Percentiles rank a stretch among this genome's conserved stretches.
Evolutionary conservation across 2,329 filamentous ascomycete genomes (phyloP).

Genomic region (Anthostomella pinea): DNA sequence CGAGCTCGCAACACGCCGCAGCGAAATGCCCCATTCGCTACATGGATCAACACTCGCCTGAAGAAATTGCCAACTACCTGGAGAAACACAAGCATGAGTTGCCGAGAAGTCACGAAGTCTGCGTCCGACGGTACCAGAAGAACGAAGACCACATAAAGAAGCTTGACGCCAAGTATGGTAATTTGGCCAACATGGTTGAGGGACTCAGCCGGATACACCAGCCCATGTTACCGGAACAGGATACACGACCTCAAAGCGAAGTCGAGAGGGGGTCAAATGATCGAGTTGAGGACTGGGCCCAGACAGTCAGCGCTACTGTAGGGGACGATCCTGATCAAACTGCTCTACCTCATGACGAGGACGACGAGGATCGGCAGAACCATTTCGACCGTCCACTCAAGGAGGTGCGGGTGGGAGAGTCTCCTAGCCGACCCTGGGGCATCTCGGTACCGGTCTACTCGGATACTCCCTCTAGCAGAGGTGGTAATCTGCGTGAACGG

Average conservation of each 20-base stretch:
- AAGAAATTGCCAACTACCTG: conserved; percentile 91
- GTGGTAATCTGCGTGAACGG: conserved; percentile 37
- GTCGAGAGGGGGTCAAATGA: conserved; percentile 58
- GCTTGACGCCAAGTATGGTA: conserved; percentile 91
- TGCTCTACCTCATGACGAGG: conserved; percentile 38
- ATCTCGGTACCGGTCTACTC: conserved; percentile 35
- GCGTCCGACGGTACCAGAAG: conserved; percentile 83
- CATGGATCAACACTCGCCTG: conserved; percentile 85
- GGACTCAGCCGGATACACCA: conserved; percentile 85
- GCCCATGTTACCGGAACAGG: conserved; percentile 70
- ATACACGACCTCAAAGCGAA: conserved; percentile 41
- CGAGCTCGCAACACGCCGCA: conserved; percentile 47
- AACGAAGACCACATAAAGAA: conserved; percentile 83
- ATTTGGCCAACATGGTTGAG: conserved; percentile 90
- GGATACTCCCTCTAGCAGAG: conserved; percentile 34
- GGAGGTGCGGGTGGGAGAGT: conserved; percentile 90
- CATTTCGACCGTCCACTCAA: conserved; percentile 84
- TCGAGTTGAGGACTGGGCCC: conserved; percentile 83
- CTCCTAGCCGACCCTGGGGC: conserved; percentile 70
- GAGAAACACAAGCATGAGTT: conserved; percentile 95
- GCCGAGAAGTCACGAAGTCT: conserved; percentile 89
- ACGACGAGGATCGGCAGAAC: conserved; percentile 61
- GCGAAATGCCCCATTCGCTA: conserved; percentile 88
- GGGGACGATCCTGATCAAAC: conserved; percentile 37
- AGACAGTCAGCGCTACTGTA: conserved; percentile 59